A percentile compares a stretch with the other conserved stretches of the same genome.
phyloP scores from a whole-genome alignment of 345 rosid species.

The Dipteronia sinensis region DNA sequence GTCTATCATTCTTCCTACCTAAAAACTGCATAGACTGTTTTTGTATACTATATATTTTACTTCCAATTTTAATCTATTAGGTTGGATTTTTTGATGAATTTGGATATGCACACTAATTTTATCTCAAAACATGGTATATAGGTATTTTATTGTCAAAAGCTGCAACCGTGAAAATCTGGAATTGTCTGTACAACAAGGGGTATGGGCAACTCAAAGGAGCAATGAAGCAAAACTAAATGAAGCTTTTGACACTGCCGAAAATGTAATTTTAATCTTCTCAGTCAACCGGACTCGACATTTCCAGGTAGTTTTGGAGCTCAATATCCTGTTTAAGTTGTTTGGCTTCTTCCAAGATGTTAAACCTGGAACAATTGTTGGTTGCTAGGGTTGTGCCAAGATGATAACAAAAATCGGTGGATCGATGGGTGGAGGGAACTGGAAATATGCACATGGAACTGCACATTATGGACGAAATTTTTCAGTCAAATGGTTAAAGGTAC shows the following conservation, averaged over 20 bases:
- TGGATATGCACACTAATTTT: conserved; percentile 25
- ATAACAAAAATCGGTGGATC: conserved; percentile 91
- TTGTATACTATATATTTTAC: conserved; percentile 2
- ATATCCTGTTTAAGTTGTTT: conserved; percentile 20
- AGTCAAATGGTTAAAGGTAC: conserved; percentile 98
- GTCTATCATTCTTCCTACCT: background rate
- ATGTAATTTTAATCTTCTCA: conserved; percentile 92
- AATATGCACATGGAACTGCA: conserved; percentile 98
- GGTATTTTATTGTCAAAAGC: conserved; percentile 98
- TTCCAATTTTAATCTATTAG: conserved; percentile 11
- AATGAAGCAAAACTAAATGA: conserved; percentile 96
- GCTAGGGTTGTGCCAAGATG: conserved; percentile 99
- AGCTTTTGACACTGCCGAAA: conserved; percentile 90
- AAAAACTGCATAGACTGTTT: background rate
- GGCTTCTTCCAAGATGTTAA: conserved; percentile 13
- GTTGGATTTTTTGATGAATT: conserved; percentile 13
- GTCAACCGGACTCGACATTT: conserved; percentile 95
- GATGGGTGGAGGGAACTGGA: conserved; percentile 93
- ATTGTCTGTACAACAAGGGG: conserved; percentile 97
- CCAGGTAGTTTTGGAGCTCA: conserved; percentile 63
- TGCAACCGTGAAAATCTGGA: conserved; percentile 96
- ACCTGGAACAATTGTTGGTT: conserved; percentile 24
- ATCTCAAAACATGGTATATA: conserved; percentile 35
- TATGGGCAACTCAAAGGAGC: conserved; percentile 99
- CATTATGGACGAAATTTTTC: conserved; percentile 97